Base-by-base conservation (phyloP, 1,284 basidiomycete genomes). In the Cryptococcus hybrid region DNA sequence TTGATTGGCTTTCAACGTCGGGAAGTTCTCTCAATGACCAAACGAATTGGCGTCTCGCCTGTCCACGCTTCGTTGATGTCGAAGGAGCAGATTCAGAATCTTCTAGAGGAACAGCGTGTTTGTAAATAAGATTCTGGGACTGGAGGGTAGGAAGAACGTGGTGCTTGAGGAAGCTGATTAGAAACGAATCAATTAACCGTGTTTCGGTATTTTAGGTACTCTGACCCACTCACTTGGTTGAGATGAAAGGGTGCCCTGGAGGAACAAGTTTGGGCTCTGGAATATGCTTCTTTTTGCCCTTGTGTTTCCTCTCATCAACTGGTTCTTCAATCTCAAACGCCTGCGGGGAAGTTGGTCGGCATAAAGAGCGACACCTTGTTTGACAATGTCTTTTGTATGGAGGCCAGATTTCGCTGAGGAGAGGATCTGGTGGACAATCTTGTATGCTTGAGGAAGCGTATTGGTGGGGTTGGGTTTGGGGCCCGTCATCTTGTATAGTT, bases 221-320 rank as follows among this genome's bases (percentile, higher is more conserved):
- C 40, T 7, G 13, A n/a, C 34, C 50, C 5, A 74, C 73, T 66
- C 60, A 75, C 74, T 52, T 59, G n/a, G 60, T 63, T 13, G 73
- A 74, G 6, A 68, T 47, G 43, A 73, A 76, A 5, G 71, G 73
- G 58, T 75, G 73, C 9, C 65, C 69, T 30, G 64, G 62, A 12
- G 73, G 71, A 3, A 73, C 62, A 12, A 50, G 44, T 36, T 52
- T 64, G 9, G 52, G 58, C 6, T 56, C 56, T 7, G 46, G 49
- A 36, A 36, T 48, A 40, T 35, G 47, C 47, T 42, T 56, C 53
- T 51, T 61, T 43, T 47, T 44, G 15, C 15, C 44, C 36, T 42
- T 42, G 37, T 34, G 11, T 13, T 11, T 8, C n/a, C 47, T 57
- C 30, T 35, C 42, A 35, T 39, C n/a, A 5, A 35, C 35, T 35